These are phyloP conservation scores for Psilocybe cubensis DNA, from an alignment of 768 basidiomycete species.

Conservation along the genomic window DNA sequence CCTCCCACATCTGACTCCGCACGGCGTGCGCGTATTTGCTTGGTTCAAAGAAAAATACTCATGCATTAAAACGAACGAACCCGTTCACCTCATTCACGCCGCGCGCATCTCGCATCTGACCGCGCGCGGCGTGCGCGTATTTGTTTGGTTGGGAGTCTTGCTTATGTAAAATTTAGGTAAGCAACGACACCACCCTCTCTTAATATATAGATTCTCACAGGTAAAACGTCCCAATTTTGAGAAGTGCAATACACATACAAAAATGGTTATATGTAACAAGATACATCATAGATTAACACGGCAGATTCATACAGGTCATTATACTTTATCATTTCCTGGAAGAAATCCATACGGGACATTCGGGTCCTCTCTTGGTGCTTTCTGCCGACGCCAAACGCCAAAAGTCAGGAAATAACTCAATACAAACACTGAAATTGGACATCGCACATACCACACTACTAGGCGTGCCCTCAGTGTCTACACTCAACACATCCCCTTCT, in stretches of 20 bases:
- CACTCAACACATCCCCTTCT: background rate
- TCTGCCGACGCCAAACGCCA: background rate
- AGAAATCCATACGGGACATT: background rate
- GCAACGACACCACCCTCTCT: background rate
- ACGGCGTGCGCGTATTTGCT: too few species aligned
- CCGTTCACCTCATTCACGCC: too few species aligned
- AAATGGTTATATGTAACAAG: background rate
- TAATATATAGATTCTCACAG: background rate
- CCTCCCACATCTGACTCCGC: too few species aligned
- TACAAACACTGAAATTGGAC: background rate
- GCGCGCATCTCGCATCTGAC: too few species aligned
- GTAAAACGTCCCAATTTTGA: background rate
- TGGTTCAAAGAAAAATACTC: too few species aligned
- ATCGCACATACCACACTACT: background rate
- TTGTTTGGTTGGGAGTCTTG: too few species aligned
- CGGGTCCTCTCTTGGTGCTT: slow-evolving; percentile 2
- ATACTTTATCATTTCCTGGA: background rate
- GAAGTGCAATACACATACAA: background rate
- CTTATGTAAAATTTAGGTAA: too few species aligned
- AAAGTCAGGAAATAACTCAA: background rate
- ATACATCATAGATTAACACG: background rate
- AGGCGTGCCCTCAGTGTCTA: background rate
- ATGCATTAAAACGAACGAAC: too few species aligned
- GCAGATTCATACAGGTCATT: background rate
- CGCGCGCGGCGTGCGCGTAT: too few species aligned